Percentiles rank a stretch among this genome's conserved stretches.
Evolutionary conservation across 2,329 filamentous ascomycete species (phyloP).

Genomic region (Stachybotrys echinatus): DNA sequence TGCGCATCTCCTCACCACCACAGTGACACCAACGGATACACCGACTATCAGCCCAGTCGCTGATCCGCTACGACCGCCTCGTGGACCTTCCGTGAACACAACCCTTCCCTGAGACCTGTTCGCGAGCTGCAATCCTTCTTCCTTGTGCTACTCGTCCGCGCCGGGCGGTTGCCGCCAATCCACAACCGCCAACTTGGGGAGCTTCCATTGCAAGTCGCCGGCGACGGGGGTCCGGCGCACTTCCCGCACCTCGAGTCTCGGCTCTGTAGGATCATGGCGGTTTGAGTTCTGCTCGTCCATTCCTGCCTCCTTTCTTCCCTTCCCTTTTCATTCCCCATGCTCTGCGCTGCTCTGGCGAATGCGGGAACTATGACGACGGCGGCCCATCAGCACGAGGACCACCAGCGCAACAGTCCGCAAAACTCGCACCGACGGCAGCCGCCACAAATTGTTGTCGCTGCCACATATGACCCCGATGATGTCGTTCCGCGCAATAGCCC

Average conservation of each 20-base stretch:
- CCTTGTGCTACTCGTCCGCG: neutral
- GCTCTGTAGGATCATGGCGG: neutral
- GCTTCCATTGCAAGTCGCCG: neutral
- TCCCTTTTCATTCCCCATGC: neutral
- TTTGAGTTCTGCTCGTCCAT: neutral
- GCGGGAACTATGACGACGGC: constrained; percentile 34
- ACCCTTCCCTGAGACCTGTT: neutral
- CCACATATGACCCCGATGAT: constrained; percentile 38
- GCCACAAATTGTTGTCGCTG: constrained; percentile 19
- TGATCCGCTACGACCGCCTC: neutral
- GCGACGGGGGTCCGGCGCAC: neutral
- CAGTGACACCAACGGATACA: neutral
- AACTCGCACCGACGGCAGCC: constrained; percentile 16
- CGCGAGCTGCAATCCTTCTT: neutral
- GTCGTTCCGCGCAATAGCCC: constrained; percentile 34
- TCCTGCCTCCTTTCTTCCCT: neutral
- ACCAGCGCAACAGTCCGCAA: constrained; percentile 10
- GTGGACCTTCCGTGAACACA: neutral
- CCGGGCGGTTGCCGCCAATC: neutral
- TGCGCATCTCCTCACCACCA: neutral
- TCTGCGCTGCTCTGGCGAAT: constrained; percentile 4
- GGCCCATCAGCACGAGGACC: constrained; percentile 19
- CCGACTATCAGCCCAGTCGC: neutral
- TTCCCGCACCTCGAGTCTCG: neutral
- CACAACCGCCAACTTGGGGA: neutral